Evolutionary conservation across 805 yeast genomes (phyloP), one percentile per base, ranked within the genome.

Genomic region (Candida stauntonica): DNA sequence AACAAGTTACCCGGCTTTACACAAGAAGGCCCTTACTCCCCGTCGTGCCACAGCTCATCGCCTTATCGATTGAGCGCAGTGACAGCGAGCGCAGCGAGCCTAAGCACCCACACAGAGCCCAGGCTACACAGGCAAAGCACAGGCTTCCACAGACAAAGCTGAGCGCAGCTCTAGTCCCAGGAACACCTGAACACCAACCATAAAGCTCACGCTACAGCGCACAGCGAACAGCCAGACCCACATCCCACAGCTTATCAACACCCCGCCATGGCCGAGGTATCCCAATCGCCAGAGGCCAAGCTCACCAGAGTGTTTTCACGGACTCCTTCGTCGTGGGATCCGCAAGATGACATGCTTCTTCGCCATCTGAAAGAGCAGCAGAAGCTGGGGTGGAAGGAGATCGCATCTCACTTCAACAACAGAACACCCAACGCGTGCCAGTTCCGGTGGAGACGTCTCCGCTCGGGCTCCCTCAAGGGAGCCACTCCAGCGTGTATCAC

Each of bases 381-480:
- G 57, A 84, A 83, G 57, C 69, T 86, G 49, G 95, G 95, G 1
- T 86, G 95, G 95, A 79, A 86, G 59, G 95, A 86, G 48, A 86
- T 86, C 35, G 81, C 93, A 2, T 71, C 79, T 24, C 84, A 82
- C 54, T 86, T 86, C 60, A 72, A 77, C 30, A 81, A 81, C 57
- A 67, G 95, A 55, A 86, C 95, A 3, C 88, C 94, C 26, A 86
- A 85, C 56, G 94, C 94, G 3, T 85, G 95, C 52, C 94, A 85
- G 62, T 85, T 85, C 56, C 74, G 95, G 50, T 86, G 95, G 95
- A 73, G 95, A 58, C 63, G 95, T 46, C 63, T 79, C 33, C 74
- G 66, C 45, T 64, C 70, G 1, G 72, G 72, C 2, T 60, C 64
- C 17, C 46, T 67, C 36, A 67, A 68, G 42, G 35, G 40, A 5